A percentile compares a stretch with the other conserved stretches of the same genome.
phyloP scores from a whole-genome alignment of 176 grass and related monocot species.

The Pontederia crassipes region DNA sequence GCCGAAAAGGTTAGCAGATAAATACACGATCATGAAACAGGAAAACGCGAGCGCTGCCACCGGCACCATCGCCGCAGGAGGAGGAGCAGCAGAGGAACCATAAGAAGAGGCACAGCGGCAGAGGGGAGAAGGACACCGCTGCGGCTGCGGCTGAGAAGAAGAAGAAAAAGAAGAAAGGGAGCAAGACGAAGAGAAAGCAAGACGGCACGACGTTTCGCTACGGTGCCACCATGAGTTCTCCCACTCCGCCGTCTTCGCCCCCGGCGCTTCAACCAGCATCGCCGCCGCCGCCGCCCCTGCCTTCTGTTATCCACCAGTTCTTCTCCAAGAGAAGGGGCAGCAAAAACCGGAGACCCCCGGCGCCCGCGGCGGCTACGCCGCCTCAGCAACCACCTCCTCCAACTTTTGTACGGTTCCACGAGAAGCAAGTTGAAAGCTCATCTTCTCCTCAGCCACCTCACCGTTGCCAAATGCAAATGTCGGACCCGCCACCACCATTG shows the following conservation, averaged over 20 bases:
- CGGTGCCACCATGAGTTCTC: constrained; percentile 32
- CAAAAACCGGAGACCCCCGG: constrained; percentile 47
- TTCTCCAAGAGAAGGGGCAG: constrained; percentile 33
- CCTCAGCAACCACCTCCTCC: constrained; percentile 33
- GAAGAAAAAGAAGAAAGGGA: constrained; percentile 77
- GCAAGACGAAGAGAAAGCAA: constrained; percentile 28
- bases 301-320: constrained; percentile 59
- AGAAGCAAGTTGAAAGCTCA: constrained; percentile 12
- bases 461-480: constrained; percentile 3
- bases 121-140: constrained; percentile 82
- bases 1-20: constrained; percentile 21
- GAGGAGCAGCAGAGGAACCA: constrained; percentile 41
- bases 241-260: constrained; percentile 12
- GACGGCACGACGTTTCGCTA: neutral
- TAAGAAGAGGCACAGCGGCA: constrained; percentile 50
- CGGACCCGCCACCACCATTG: constrained; percentile 13
- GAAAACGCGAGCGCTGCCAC: constrained; percentile 7
- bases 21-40: constrained; percentile 19
- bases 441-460: neutral
- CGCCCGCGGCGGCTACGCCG: neutral
- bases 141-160: constrained; percentile 69
- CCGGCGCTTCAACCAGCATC: constrained; percentile 17
- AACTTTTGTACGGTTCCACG: constrained; percentile 7
- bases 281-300: constrained; percentile 41
- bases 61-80: constrained; percentile 29